These are phyloP conservation scores for Syzygium aromaticum DNA, from an alignment of 345 rosid genomes.

Conservation along the genomic window DNA sequence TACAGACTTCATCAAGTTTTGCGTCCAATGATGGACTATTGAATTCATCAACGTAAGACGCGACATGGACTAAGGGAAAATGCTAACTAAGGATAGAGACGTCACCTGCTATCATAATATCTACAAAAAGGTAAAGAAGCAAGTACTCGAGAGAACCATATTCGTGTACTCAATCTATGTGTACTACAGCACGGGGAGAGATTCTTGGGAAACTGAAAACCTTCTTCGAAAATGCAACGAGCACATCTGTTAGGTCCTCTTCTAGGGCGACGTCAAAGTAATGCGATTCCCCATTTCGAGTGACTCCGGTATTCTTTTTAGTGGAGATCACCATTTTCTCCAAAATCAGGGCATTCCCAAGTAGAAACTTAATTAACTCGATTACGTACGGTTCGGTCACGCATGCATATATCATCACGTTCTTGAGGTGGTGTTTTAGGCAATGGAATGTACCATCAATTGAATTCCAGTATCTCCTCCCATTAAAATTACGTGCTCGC, in stretches of 20 bases:
- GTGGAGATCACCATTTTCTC: neutral
- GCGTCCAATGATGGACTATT: neutral
- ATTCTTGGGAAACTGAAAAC: neutral
- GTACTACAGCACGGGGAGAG: neutral
- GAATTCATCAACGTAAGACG: neutral
- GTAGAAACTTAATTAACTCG: neutral
- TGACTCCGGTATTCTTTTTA: neutral
- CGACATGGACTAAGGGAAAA: neutral
- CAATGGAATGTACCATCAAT: neutral
- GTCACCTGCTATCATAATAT: neutral
- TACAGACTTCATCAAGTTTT: neutral
- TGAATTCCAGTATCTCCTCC: neutral
- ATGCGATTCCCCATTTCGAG: neutral
- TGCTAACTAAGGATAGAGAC: neutral
- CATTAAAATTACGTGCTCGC: neutral
- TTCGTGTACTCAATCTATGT: neutral
- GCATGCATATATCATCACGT: neutral
- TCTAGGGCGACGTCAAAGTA: neutral
- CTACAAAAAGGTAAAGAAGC: neutral
- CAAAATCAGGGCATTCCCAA: conserved; percentile 1
- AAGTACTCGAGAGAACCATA: neutral
- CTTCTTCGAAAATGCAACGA: neutral
- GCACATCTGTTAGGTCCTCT: neutral
- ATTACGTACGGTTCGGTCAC: neutral
- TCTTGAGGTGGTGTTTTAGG: neutral